These are phyloP conservation scores for Lichina pygmaea DNA, from an alignment of 495 filamentous ascomycete genomes.

Conservation along the genomic window DNA sequence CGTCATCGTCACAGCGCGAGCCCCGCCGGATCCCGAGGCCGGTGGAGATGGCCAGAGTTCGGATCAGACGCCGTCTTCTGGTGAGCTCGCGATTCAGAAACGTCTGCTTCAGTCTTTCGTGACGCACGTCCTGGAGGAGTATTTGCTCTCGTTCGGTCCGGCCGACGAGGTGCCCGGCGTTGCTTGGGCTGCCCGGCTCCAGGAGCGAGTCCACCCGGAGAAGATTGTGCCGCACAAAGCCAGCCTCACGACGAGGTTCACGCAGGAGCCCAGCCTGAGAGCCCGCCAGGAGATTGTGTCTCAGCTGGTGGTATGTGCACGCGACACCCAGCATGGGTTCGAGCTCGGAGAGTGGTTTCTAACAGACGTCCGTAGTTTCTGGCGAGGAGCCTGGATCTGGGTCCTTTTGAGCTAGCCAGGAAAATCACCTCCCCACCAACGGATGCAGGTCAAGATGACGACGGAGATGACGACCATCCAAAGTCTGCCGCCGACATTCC, in stretches of 20 bases:
- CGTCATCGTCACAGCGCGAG: not conserved
- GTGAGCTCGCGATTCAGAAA: slow-evolving; percentile 29
- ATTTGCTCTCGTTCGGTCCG: slow-evolving; percentile 24
- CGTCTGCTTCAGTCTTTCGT: slow-evolving; percentile 66
- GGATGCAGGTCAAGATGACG: slow-evolving; percentile 10
- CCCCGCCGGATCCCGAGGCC: not conserved
- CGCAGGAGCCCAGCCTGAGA: slow-evolving; percentile 23
- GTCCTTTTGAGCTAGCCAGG: slow-evolving; percentile 10
- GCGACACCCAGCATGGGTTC: not conserved
- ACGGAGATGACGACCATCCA: slow-evolving; percentile 14
- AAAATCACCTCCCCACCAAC: slow-evolving; percentile 13
- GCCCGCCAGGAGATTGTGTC: slow-evolving; percentile 45
- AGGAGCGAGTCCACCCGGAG: slow-evolving; percentile 41
- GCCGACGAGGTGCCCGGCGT: slow-evolving; percentile 35
- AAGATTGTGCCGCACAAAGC: slow-evolving; percentile 24
- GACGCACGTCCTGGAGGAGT: slow-evolving; percentile 62
- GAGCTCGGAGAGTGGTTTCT: not conserved
- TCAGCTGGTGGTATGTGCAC: slow-evolving; percentile 32
- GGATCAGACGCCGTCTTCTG: slow-evolving; percentile 19
- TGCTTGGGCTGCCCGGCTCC: slow-evolving; percentile 47
- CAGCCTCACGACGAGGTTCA: slow-evolving; percentile 34
- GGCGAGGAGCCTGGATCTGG: not conserved
- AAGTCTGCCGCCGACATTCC: slow-evolving; percentile 33
- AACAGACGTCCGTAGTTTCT: too few species aligned
- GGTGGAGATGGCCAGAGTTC: slow-evolving; percentile 46